Evolutionary conservation across 768 basidiomycete species (phyloP), one percentile per base, ranked within the genome.

Genomic region (Plicaturopsis crispa): DNA sequence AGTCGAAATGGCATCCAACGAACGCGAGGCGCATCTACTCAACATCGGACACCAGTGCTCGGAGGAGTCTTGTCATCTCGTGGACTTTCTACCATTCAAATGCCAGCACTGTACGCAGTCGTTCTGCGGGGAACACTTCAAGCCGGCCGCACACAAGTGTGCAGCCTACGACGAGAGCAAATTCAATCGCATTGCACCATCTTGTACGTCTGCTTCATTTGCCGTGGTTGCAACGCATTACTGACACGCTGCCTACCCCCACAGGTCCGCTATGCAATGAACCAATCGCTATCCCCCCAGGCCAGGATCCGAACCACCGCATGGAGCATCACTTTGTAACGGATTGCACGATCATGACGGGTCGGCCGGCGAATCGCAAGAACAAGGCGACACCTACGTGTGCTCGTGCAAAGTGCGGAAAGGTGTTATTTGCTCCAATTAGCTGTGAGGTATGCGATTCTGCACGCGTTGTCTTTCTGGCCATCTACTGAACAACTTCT

Each of bases 41-140:
- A 59, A 64, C 28, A 56, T 90, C 46, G 84, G 85, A 5, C 70
- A 74, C 41, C 80, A 85, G 49, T 91, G 88, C 59, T 75, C 80
- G 11, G 67, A 75, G 36, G 54, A 72, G 0, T 59, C 73, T 1
- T 91, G 88, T 60, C 58, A 68, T 20, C 70, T 84, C 45, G 72
- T 89, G 52, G 88, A 91, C 65, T 90, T 89, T 48, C 65, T 91
- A 8, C 87, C 88, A 0, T 84, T 90, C 69, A 84, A 81, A 59
- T 92, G 88, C 56, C 80, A 84, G 35, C 84, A 88, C 50, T 92
- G 88, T 56, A 52, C 67, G 11, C 56, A 68, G 12, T 65, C 69
- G 0, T 91, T 78, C 62, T 92, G 89, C 48, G 75, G 77, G 30
- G 82, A 87, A 10, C 88, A 92, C 52, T 90, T 80, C 63, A 73